Evolutionary conservation across 805 yeast genomes (phyloP).

Genomic region (Saccharomycopsis vini): DNA sequence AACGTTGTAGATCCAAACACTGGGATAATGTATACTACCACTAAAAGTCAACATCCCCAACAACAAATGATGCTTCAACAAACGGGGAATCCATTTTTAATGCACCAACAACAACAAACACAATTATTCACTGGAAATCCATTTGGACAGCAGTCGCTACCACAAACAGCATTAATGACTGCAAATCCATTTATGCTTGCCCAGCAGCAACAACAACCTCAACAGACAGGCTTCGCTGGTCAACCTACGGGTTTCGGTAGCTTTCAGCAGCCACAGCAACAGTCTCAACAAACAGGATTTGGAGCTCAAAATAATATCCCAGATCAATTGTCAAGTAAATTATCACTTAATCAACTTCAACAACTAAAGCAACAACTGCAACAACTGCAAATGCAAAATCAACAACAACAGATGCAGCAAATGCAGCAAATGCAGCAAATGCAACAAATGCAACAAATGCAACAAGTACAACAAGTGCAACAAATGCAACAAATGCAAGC

Average conservation of each 20-base stretch:
- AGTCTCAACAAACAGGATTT: too few relatives aligned
- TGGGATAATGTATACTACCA: conserved; percentile 9
- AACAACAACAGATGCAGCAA: conserved; percentile 10
- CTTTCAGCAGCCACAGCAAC: too few relatives aligned
- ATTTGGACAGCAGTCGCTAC: conserved; percentile 2
- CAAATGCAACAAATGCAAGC: conserved; percentile 3
- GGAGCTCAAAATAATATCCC: background rate
- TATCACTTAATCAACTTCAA: conserved; percentile 9
- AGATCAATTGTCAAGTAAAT: conserved; percentile 1
- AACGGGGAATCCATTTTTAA: conserved; percentile 12
- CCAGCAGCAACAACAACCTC: conserved; percentile 5
- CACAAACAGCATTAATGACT: background rate
- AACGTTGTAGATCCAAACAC: conserved; percentile 12
- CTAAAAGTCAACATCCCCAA: conserved; percentile 9
- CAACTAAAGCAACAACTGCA: conserved; percentile 12
- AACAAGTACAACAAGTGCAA: conserved; percentile 6
- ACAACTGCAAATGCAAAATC: conserved; percentile 8
- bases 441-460: conserved; percentile 5
- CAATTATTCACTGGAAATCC: conserved; percentile 17
- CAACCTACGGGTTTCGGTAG: background rate
- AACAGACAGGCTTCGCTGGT: conserved; percentile 20
- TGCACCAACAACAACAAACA: conserved; percentile 1
- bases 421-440: conserved; percentile 8
- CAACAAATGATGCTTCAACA: background rate
- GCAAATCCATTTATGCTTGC: background rate